phyloP scores from a whole-genome alignment of 768 basidiomycete genomes.

The Favolaschia claudopus region DNA sequence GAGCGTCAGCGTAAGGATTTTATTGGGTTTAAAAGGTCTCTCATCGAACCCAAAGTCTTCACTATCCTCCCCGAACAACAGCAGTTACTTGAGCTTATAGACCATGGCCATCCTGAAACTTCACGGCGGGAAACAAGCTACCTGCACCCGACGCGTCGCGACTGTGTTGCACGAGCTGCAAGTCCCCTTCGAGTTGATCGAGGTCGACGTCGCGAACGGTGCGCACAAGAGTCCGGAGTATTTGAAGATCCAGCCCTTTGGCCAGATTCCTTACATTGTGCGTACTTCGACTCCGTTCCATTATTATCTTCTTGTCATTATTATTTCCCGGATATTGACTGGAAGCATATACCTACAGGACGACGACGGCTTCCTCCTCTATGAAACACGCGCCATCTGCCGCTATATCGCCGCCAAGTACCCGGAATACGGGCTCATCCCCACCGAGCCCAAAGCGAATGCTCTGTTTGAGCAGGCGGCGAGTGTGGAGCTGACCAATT shows the following conservation, averaged over 20 bases:
- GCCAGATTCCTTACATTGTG: slow-evolving; percentile 38
- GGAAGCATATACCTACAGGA: slow-evolving; percentile 26
- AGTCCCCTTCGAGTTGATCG: slow-evolving; percentile 22
- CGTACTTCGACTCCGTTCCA: too few species aligned
- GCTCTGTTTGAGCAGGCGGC: slow-evolving; percentile 37
- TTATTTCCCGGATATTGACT: background rate
- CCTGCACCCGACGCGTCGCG: slow-evolving; percentile 11
- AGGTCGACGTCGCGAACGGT: slow-evolving; percentile 32
- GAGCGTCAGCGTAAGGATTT: too few species aligned
- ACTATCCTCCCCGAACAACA: too few species aligned
- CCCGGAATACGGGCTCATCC: slow-evolving; percentile 48
- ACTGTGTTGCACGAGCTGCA: slow-evolving; percentile 8
- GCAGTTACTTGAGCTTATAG: too few species aligned
- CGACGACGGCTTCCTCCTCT: slow-evolving; percentile 56
- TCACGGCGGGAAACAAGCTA: slow-evolving; percentile 3
- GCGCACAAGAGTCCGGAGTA: slow-evolving; percentile 46
- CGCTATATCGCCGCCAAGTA: slow-evolving; percentile 55
- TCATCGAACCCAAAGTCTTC: too few species aligned
- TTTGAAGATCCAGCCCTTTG: slow-evolving; percentile 52
- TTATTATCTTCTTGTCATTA: too few species aligned
- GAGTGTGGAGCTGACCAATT: slow-evolving; percentile 4
- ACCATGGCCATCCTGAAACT: slow-evolving; percentile 11
- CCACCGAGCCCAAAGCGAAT: slow-evolving; percentile 27
- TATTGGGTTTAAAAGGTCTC: too few species aligned
- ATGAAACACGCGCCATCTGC: slow-evolving; percentile 53